Evolutionary conservation across 2,329 filamentous ascomycete species (phyloP), one percentile per base, ranked within the genome.

Genomic region (Aspergillus uvarum): DNA sequence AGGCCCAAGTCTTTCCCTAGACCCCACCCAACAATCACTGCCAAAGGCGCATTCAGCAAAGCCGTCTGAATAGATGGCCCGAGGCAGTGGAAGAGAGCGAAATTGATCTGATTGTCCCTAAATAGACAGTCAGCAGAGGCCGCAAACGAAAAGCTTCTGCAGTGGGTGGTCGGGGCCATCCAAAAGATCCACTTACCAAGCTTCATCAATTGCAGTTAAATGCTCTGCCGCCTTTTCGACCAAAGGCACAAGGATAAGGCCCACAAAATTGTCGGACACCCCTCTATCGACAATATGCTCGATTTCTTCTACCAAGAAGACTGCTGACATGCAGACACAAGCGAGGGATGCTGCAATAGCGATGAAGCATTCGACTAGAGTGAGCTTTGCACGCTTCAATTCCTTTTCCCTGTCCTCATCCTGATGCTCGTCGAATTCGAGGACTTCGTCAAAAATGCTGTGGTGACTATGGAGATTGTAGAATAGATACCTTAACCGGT

Each of bases 191-290:
- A 60, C 69, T 60, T 91, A 89, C 82, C 87, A 94, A 24, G 91
- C 91, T 81, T 96, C 91, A 67, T 95, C 90, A 60, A 96, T 82
- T 47, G 91, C 90, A 2, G 90, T 93, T 51, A 96, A 79, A 75
- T 96, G 91, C 75, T 96, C 91, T 12, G 91, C 91, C 2, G 89
- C 88, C 76, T 96, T 96, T 72, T 96, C 92, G 5, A 95, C 91
- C 0, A 96, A 82, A 4, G 90, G 79, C 16, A 95, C 84, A 0
- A 96, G 82, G 65, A 95, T 94, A 42, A 96, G 80, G 68, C 91
- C 85, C 63, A 88, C 78, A 63, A 88, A 88, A 31, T 82, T 81
- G 65, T 87, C 84, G 1, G 80, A 80, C 47, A 87, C 78, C 26
- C 79, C 74, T 26, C 75, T 76, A 47, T 81, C 78, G 21, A 87